phyloP scores from a whole-genome alignment of 371 early-diverging fungal genomes.

The Nematocida minor region DNA sequence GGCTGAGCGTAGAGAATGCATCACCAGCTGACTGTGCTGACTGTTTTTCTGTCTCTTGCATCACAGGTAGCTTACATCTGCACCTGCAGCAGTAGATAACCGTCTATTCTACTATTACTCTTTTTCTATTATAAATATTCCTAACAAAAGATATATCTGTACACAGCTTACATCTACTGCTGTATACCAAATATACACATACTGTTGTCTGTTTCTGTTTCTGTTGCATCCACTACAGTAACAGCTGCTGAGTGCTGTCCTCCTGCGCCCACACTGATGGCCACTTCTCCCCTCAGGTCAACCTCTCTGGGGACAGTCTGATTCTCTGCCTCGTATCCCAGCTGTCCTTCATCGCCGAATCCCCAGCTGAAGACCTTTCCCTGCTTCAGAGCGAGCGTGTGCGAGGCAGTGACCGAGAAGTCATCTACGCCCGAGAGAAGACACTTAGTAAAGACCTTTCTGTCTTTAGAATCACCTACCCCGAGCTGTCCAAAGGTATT shows the following conservation, averaged over 20 bases:
- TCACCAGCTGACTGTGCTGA: too few species aligned
- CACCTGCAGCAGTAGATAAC: too few species aligned
- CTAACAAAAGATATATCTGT: too few species aligned
- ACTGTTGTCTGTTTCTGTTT: not conserved
- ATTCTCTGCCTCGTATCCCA: constrained; percentile 54
- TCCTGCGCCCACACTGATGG: constrained; percentile 56
- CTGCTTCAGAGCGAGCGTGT: constrained; percentile 45
- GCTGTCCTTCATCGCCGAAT: constrained; percentile 49
- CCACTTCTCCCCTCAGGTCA: constrained; percentile 56
- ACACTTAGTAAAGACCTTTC: constrained; percentile 18
- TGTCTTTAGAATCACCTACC: constrained; percentile 19
- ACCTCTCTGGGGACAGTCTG: constrained; percentile 52
- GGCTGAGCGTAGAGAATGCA: too few species aligned
- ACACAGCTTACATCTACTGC: too few species aligned
- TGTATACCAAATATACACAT: not conserved
- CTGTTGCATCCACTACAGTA: constrained; percentile 7
- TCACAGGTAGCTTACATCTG: too few species aligned
- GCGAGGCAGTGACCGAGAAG: constrained; percentile 38
- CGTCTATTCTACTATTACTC: too few species aligned
- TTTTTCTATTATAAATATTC: too few species aligned
- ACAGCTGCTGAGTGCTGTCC: constrained; percentile 47
- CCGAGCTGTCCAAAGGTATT: constrained; percentile 63
- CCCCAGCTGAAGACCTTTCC: constrained; percentile 61
- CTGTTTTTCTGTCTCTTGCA: too few species aligned
- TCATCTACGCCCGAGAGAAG: constrained; percentile 29